Conservation (phyloP, 1,284 basidiomycete genomes). For the Ustilago sp. region DNA sequence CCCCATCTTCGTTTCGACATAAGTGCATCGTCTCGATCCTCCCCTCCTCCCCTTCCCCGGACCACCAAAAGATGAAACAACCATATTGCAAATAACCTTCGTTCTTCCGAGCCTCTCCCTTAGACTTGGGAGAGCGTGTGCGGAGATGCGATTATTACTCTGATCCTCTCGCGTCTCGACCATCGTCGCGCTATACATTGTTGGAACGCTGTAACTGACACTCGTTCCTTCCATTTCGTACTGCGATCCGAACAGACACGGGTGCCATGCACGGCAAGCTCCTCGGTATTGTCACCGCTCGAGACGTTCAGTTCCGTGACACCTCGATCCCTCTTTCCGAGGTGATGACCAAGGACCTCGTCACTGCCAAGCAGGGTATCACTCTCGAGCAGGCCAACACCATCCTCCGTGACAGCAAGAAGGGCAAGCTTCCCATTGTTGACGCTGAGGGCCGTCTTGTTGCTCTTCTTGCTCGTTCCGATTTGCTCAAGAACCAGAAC, state of each 20-base stretch:
- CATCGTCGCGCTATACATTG: neutral
- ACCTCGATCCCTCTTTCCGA: conserved; percentile 78
- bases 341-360: conserved; percentile 81
- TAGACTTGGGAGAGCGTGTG: conserved; percentile 80
- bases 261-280: conserved; percentile 89
- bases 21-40: neutral
- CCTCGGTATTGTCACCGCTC: conserved; percentile 94
- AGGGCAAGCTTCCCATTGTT: conserved; percentile 84
- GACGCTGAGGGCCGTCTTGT: conserved; percentile 63
- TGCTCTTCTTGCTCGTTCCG: conserved; percentile 77
- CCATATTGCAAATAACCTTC: conserved; percentile 76
- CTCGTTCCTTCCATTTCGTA: neutral
- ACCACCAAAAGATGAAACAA: conserved; percentile 45
- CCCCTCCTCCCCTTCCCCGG: neutral
- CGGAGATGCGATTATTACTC: conserved; percentile 73
- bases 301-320: conserved; percentile 93
- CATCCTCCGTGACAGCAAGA: conserved; percentile 95
- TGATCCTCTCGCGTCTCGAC: conserved; percentile 53
- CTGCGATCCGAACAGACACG: conserved; percentile 75
- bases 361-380: conserved; percentile 64
- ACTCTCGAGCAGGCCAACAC: conserved; percentile 92
- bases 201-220: conserved; percentile 1
- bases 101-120: conserved; percentile 80
- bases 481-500: conserved; percentile 97
- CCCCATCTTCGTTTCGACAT: neutral